Evolutionary conservation across 176 grass and related monocot species (phyloP).

Genomic region (Lolium rigidum): DNA sequence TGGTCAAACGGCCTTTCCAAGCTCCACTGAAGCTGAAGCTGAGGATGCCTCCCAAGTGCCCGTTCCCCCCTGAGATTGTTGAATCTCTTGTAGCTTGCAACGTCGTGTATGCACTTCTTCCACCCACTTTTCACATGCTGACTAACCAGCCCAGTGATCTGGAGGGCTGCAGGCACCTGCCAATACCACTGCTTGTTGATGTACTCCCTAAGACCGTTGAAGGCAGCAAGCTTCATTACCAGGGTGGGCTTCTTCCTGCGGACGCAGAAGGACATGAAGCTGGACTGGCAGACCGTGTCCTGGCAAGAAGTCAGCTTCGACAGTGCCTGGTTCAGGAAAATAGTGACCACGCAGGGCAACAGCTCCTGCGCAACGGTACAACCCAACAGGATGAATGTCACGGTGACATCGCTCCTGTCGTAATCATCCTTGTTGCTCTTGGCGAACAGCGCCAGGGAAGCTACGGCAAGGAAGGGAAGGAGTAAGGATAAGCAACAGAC

Average conservation of each 20-base stretch:
- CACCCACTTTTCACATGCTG: background rate
- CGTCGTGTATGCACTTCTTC: background rate
- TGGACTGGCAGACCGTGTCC: too few species aligned
- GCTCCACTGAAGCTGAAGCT: background rate
- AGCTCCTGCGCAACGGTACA: background rate
- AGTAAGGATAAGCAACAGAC: background rate
- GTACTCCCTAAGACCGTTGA: background rate
- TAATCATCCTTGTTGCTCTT: background rate
- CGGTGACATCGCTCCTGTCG: background rate
- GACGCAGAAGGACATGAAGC: too few species aligned
- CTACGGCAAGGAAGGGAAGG: background rate
- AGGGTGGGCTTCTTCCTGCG: too few species aligned
- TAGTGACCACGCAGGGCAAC: too few species aligned
- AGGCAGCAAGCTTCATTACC: too few species aligned
- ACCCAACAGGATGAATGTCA: background rate
- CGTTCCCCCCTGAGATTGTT: background rate
- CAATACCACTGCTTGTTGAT: background rate
- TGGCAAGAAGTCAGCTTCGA: too few species aligned
- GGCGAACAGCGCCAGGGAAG: background rate
- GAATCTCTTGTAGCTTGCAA: background rate
- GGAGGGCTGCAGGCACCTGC: background rate
- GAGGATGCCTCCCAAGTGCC: background rate
- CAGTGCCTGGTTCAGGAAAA: too few species aligned
- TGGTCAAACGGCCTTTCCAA: background rate
- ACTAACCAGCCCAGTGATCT: background rate